Evolutionary conservation across 2,329 filamentous ascomycete genomes (phyloP).

Genomic region (Xylariaceae sp.): DNA sequence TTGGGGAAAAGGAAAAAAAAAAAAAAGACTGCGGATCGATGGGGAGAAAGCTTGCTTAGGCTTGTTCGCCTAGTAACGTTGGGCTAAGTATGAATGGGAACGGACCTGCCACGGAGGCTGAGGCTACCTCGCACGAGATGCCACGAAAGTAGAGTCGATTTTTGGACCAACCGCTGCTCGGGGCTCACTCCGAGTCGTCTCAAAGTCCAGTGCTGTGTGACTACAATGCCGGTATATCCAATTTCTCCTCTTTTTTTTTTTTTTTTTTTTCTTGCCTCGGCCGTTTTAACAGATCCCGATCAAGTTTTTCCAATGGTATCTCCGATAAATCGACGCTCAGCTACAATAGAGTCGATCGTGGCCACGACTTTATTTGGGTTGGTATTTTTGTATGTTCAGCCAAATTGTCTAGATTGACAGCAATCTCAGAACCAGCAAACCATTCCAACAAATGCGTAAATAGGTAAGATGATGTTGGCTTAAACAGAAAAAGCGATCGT

Average conservation of each 20-base stretch:
- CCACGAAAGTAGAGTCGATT: constrained; percentile 22
- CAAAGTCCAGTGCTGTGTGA: constrained; percentile 27
- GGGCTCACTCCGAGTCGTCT: constrained; percentile 22
- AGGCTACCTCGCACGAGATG: constrained; percentile 27
- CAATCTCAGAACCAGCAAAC: constrained; percentile 18
- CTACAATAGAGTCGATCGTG: constrained; percentile 12
- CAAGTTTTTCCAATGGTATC: background rate
- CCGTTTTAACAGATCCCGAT: constrained; percentile 7
- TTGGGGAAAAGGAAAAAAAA: background rate
- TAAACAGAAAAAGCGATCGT: constrained; percentile 25
- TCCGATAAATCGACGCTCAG: constrained; percentile 1
- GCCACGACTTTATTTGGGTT: constrained; percentile 11
- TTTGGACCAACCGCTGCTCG: constrained; percentile 24
- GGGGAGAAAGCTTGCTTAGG: constrained; percentile 22
- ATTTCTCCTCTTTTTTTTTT: constrained; percentile 15
- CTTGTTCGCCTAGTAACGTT: constrained; percentile 25
- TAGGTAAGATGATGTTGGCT: constrained; percentile 20
- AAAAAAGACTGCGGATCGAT: constrained; percentile 19
- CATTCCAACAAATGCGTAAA: constrained; percentile 18
- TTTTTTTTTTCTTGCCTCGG: constrained; percentile 19
- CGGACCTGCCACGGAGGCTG: constrained; percentile 22
- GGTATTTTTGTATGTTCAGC: constrained; percentile 8
- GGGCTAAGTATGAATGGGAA: constrained; percentile 25
- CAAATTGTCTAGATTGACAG: constrained; percentile 21
- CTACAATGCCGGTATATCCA: constrained; percentile 22